Base-by-base conservation (phyloP, 208 protist genomes). In the Leptomonas pyrrhocoris region DNA sequence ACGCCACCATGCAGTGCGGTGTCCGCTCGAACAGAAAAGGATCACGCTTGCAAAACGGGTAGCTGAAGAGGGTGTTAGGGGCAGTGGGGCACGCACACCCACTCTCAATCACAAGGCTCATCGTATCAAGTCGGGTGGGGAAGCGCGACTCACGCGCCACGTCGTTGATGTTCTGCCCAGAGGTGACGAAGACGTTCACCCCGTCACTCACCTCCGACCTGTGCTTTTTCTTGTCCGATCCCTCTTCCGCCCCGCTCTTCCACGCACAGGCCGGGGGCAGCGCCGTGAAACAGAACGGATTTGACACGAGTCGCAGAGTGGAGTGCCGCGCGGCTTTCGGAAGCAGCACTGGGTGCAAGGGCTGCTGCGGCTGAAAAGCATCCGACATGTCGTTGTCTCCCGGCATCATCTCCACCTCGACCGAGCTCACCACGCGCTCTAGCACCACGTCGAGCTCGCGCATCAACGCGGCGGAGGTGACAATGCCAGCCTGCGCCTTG, bases 341-440 rank as follows among this genome's bases (percentile, higher is more conserved):
- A 0, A 98, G 80, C 31, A 97, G 73, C 27, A 93, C 60, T 11
- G 90, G 95, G 61, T 98, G 95, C 36, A 98, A 50, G 9, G 95
- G 93, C 76, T 98, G 95, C 83, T 98, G 93, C 28, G 95, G 95
- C 30, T 90, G 83, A 68, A 96, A 96, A n/a, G 84, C 81, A 48
- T 97, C 88, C 11, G 90, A 89, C 83, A 95, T 90, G 81, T 98
- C 95, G 46, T 85, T 80, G 21, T 92, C 89, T 1, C 93, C 91
- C 15, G 95, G 95, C 90, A 98, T 93, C 49, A 98, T 56, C 65
- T 97, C 95, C 55, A 98, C 88, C 71, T 94, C 85, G 34, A 98
- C 80, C 6, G 77, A 83, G 40, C 74, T 57, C 19, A 78, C 80
- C 43, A 98, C 49, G 23, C 81, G 74, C 49, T 81, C 71, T 21